phyloP scores from a whole-genome alignment of 129 eudicot genomes.

The Glebionis coronaria region DNA sequence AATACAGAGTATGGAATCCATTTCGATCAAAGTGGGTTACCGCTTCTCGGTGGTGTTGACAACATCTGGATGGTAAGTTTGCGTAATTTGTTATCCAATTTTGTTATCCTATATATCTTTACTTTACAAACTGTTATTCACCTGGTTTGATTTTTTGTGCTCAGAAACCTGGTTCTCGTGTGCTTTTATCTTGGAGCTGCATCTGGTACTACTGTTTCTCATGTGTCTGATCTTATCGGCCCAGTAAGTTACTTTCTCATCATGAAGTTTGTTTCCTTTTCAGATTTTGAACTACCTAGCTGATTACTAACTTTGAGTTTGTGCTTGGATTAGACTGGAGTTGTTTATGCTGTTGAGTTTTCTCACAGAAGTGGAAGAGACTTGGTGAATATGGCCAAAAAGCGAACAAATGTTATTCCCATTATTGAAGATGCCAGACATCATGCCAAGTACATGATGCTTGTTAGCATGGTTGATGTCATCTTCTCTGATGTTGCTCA shows the following conservation, averaged over 20 bases:
- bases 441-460: constrained; percentile 95
- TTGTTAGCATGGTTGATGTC: constrained; percentile 97
- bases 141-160: not conserved
- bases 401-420: constrained; percentile 94
- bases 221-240: constrained; percentile 94
- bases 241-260: constrained; percentile 56
- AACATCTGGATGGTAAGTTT: constrained; percentile 84
- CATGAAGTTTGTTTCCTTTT: too few relatives aligned
- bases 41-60: constrained; percentile 95
- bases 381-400: too few relatives aligned
- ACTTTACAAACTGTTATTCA: not conserved
- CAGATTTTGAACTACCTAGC: too few relatives aligned
- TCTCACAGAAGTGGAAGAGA: constrained; percentile 98
- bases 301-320: not conserved
- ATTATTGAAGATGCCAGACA: constrained; percentile 98
- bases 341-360: constrained; percentile 93
- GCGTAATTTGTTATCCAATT: too few relatives aligned
- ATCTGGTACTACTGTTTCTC: constrained; percentile 95
- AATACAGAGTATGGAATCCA: constrained; percentile 97
- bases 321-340: constrained; percentile 49
- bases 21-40: constrained; percentile 85
- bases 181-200: constrained; percentile 96
- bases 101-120: not conserved
- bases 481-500: constrained; percentile 91
- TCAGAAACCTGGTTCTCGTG: constrained; percentile 85